These are phyloP conservation scores for Ceratocystiopsis sp. DNA, from an alignment of 2,329 filamentous ascomycete genomes.

Conservation along the genomic window DNA sequence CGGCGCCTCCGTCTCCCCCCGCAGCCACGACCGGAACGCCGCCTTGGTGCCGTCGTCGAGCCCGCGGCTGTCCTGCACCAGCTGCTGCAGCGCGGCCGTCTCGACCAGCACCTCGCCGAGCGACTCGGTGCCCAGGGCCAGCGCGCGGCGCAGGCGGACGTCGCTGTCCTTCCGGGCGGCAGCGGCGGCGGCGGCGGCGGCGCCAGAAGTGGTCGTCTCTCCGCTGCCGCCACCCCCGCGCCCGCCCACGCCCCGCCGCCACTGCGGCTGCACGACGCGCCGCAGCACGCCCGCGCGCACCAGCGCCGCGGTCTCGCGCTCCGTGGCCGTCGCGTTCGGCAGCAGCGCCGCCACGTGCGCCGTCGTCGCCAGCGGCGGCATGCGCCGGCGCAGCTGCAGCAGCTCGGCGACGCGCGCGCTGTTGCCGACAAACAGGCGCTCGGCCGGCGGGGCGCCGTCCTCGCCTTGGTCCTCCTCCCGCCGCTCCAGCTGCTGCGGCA, in stretches of 20 bases:
- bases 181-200: too few species aligned
- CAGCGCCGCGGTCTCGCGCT: constrained; percentile 50
- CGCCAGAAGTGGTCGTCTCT: not conserved
- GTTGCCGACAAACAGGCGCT: constrained; percentile 8
- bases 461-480: not conserved
- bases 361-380: constrained; percentile 48
- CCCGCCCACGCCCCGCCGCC: constrained; percentile 31
- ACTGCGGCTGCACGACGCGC: constrained; percentile 39
- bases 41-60: constrained; percentile 27
- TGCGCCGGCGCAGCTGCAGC: constrained; percentile 37
- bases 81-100: constrained; percentile 33
- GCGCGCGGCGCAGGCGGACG: constrained; percentile 26
- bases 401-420: constrained; percentile 38
- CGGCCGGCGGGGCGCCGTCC: not conserved
- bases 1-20: constrained; percentile 27
- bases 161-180: constrained; percentile 33
- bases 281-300: constrained; percentile 37
- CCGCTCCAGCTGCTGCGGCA: constrained; percentile 29
- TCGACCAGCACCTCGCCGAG: constrained; percentile 45
- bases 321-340: constrained; percentile 42
- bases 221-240: not conserved
- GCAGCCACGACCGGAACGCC: constrained; percentile 35
- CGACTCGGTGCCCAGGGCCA: constrained; percentile 6
- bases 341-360: constrained; percentile 50
- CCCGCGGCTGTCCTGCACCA: constrained; percentile 20